Evolutionary conservation across 805 yeast species (phyloP).

Genomic region (Candida namnaoensis): DNA sequence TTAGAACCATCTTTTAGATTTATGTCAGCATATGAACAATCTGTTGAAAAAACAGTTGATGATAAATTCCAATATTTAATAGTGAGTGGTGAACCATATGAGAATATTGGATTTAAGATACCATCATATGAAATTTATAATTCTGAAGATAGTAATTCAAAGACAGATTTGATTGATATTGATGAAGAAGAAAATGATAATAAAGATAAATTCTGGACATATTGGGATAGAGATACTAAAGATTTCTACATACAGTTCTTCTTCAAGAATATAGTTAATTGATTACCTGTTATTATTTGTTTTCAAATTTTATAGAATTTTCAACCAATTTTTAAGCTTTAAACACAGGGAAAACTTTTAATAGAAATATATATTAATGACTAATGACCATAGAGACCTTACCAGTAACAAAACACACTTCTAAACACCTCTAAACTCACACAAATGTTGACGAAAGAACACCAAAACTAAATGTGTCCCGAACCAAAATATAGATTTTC

Average conservation of each 20-base stretch:
- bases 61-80: slow-evolving; percentile 60
- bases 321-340: too few relatives aligned
- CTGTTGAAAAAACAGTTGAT: slow-evolving; percentile 37
- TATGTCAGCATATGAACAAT: slow-evolving; percentile 70
- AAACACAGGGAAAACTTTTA: too few relatives aligned
- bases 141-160: slow-evolving; percentile 20
- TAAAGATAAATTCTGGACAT: slow-evolving; percentile 44
- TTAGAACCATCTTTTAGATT: slow-evolving; percentile 59
- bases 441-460: too few relatives aligned
- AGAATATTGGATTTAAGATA: slow-evolving; percentile 66
- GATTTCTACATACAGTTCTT: slow-evolving; percentile 67
- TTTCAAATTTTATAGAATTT: too few relatives aligned
- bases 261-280: slow-evolving; percentile 22
- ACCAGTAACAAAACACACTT: too few relatives aligned
- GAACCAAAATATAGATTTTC: too few relatives aligned
- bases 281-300: too few relatives aligned
- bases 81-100: slow-evolving; percentile 86
- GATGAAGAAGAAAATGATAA: too few relatives aligned
- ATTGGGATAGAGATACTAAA: slow-evolving; percentile 64
- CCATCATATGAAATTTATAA: slow-evolving; percentile 51
- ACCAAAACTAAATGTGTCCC: too few relatives aligned
- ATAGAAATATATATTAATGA: too few relatives aligned
- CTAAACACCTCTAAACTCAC: too few relatives aligned
- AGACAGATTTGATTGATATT: slow-evolving; percentile 1
- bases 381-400: too few relatives aligned